Conservation (phyloP, 371 early-diverging fungal species). For the Dentiscutata heterogama region DNA sequence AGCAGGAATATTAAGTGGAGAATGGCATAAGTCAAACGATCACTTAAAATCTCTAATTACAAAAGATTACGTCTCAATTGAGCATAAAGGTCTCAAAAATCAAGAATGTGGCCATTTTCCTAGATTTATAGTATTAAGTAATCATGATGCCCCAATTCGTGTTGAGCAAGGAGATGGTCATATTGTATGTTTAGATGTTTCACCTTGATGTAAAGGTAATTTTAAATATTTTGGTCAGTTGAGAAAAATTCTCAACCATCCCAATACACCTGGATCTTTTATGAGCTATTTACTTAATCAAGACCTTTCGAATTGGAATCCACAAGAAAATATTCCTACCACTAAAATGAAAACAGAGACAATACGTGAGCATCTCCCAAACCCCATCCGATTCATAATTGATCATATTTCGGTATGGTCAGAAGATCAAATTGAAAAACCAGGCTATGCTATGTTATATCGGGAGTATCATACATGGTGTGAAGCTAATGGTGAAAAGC, state of each 20-base stretch:
- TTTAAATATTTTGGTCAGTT: neutral
- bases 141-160: too few species aligned
- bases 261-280: neutral
- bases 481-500: neutral
- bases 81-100: too few species aligned
- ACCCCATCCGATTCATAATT: neutral
- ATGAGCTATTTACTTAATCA: neutral
- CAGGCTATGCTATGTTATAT: neutral
- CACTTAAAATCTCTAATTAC: too few species aligned
- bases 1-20: too few species aligned
- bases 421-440: neutral
- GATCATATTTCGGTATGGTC: neutral
- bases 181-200: neutral
- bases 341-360: too few species aligned
- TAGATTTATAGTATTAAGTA: too few species aligned
- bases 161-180: too few species aligned
- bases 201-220: neutral
- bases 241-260: neutral
- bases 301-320: neutral
- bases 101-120: too few species aligned
- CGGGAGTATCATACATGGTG: slow-evolving; percentile 2
- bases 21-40: too few species aligned
- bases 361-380: neutral
- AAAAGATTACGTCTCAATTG: neutral
- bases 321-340: slow-evolving; percentile 10